Evolutionary conservation across 1,139 yeast genomes (phyloP), one percentile per base, ranked within the genome.

Genomic region (Pichia sp.): DNA sequence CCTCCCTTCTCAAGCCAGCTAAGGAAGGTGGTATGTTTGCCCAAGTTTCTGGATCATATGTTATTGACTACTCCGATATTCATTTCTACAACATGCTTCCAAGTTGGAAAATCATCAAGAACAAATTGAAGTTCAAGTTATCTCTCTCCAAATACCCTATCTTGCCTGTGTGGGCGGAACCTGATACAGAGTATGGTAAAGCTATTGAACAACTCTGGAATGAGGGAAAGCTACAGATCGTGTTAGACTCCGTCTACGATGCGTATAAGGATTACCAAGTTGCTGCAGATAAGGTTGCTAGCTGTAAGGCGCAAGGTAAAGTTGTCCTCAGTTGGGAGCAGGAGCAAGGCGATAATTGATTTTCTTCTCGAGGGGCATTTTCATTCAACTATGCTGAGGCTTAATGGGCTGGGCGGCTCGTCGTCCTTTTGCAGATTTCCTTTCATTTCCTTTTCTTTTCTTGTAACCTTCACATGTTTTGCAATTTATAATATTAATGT

Each of bases 251-350:
- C 12, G 69, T 68, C 18, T 67, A 62, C 47, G 54, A 65, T 6
- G 66, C 79, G 49, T 67, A 63, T 4, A 39, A 44, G 11, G 67
- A 78, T n/a, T 71, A 58, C 47, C 49, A 67, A 30, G 53, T 60
- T 7, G 91, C 86, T 0, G 51, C 71, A 35, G 68, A 69, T 8
- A 63, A 59, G 42, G 53, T 79, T 26, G 56, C 54, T 12, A 53
- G 63, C 14, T 70, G 72, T 39, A 63, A 56, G 34, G 77, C 80
- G 3, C 66, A 66, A 40, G 94, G 94, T 29, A 83, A 83, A 54
- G 64, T 81, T 27, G 67, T 82, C 10, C 33, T 37, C 10, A 34
- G 16, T n/a, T 25, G 27, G 27, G n/a, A n/a, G n/a, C n/a, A n/a
- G n/a, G n/a, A n/a, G n/a, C n/a, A n/a, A n/a, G n/a, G n/a, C n/a